Base-by-base conservation (phyloP, 495 filamentous ascomycete species). In the Aspergillus conjunctus region DNA sequence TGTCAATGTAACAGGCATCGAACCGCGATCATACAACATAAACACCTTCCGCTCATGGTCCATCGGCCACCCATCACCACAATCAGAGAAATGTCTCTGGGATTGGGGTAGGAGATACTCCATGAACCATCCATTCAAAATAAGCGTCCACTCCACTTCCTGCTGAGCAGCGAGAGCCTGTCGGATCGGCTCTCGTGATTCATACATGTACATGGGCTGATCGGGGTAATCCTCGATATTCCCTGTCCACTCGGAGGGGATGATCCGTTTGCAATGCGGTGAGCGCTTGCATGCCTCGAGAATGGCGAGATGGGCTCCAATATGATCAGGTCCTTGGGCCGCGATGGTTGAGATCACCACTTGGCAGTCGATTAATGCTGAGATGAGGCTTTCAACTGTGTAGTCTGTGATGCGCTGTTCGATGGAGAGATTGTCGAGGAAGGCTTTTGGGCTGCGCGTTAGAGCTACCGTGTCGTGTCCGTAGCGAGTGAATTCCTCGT, bases 71-170 rank as follows among this genome's bases (percentile, higher is more conserved):
- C 39, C 46, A 45, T 48, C 14, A 14, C n/a, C 51, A 21, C 33
- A 7, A 43, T 60, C 56, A 4, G 33, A 22, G 10, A 60, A 21
- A 37, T 64, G 34, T 12, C 51, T 18, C 51, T 59, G 39, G 11
- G 12, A 8, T 1, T 15, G 18, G 11, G 56, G 48, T 10, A 60
- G 46, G 18, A 56, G 7, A 50, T 64, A 61, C 21, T 64, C 61
- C 34, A 43, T 48, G 20, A 64, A 64, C 56, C 61, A 64, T 10
- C 54, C 55, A 5, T 46, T 60, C 32, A 51, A 21, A 15, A 64
- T 43, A 53, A 60, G 48, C 9, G 61, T 64, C 56, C 61, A 64
- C 46, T 48, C 53, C n/a, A 64, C 41, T 26, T 54, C 56, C 0
- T 41, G 30, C 12, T 64, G 54, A 7, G 31, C 55, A 7, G 34